Percentiles rank a stretch among this genome's conserved stretches.
Conservation (phyloP, 139 green algal genomes). For the Haematococcus lacustris region DNA sequence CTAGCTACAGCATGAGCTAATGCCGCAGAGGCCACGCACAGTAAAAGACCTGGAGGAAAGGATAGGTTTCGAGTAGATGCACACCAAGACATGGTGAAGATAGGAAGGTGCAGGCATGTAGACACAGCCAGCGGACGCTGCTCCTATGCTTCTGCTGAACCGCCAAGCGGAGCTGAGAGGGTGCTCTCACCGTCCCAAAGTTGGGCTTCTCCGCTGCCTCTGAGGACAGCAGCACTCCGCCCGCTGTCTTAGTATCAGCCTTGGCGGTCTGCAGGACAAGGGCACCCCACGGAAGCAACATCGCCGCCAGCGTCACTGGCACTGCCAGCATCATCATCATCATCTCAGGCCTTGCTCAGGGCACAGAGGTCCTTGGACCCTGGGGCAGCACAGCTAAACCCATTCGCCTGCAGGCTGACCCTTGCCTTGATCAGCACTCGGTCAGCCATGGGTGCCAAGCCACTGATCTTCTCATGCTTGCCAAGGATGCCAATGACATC, state of each 20-base stretch:
- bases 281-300: background rate
- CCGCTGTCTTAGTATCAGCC: slow-evolving; percentile 62
- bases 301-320: background rate
- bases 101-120: too few species aligned
- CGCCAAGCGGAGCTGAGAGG: too few species aligned
- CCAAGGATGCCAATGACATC: slow-evolving; percentile 87
- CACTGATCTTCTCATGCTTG: slow-evolving; percentile 63
- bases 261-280: slow-evolving; percentile 37
- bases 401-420: background rate
- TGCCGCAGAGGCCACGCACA: too few species aligned
- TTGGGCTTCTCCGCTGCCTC: slow-evolving; percentile 79
- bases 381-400: background rate
- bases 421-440: slow-evolving; percentile 81
- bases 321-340: background rate
- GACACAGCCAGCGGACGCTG: too few species aligned
- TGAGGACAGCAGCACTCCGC: slow-evolving; percentile 77
- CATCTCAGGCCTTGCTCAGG: background rate
- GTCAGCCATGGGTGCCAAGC: slow-evolving; percentile 76
- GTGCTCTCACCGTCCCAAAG: slow-evolving; percentile 70
- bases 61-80: too few species aligned
- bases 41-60: too few species aligned
- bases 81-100: too few species aligned
- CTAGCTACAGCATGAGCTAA: too few species aligned
- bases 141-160: too few species aligned
- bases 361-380: background rate